phyloP scores from a whole-genome alignment of 2,329 filamentous ascomycete species.

The Trichothecium roseum region DNA sequence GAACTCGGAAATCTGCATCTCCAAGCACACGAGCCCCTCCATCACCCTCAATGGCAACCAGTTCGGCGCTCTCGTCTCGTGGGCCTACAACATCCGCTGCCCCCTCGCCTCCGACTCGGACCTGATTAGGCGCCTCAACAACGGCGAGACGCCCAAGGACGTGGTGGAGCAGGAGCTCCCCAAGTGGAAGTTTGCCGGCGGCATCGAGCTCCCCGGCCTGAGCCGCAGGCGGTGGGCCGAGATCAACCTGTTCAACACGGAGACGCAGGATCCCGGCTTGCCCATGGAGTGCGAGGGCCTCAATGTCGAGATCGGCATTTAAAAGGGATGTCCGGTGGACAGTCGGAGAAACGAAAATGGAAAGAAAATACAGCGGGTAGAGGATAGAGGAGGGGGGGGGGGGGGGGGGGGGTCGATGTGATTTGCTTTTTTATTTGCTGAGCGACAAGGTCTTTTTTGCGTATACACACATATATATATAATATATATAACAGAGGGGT shows the following conservation, averaged over 20 bases:
- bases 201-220: constrained; percentile 23
- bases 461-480: too few species aligned
- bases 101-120: constrained; percentile 25
- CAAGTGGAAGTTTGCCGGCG: constrained; percentile 28
- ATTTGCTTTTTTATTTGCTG: too few species aligned
- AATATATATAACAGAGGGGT: too few species aligned
- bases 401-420: too few species aligned
- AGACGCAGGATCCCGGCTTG: constrained; percentile 9
- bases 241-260: constrained; percentile 19
- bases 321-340: too few species aligned
- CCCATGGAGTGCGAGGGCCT: constrained; percentile 1
- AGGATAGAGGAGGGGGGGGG: too few species aligned
- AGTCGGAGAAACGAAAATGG: too few species aligned
- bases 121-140: constrained; percentile 30
- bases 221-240: constrained; percentile 26
- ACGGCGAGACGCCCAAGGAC: constrained; percentile 24
- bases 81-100: constrained; percentile 38
- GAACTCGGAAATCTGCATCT: constrained; percentile 26
- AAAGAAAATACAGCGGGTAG: too few species aligned
- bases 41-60: constrained; percentile 30
- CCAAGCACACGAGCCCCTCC: constrained; percentile 16
- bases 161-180: constrained; percentile 27
- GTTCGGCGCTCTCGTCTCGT: constrained; percentile 39
- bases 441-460: too few species aligned
- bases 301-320: too few species aligned